Base-by-base conservation (phyloP, 805 yeast genomes). In the Candida dendrica region DNA sequence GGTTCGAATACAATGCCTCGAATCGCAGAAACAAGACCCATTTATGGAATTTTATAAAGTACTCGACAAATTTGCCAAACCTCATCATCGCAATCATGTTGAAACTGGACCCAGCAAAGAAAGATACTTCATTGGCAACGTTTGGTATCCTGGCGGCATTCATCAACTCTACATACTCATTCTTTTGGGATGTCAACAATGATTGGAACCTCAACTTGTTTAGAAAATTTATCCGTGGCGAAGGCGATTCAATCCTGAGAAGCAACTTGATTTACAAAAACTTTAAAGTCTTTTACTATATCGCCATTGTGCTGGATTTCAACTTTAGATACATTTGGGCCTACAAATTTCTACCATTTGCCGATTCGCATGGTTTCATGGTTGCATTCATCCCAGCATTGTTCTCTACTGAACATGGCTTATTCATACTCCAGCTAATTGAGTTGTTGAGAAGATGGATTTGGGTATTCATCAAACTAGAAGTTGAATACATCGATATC, bases 401-500 rank as follows among this genome's bases (percentile, higher is more conserved):
- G 30, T 59, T 56, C 36, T 61, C 63, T 19, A 69, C 75, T 19
- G 84, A 75, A 48, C 60, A 70, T 22, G 90, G 93, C 1, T 72
- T 79, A 43, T 82, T 84, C 47, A 61, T 75, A 10, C 65, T 87
- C 42, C 93, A 90, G 54, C 49, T 77, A 3, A 61, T 90, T 41
- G 98, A 93, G 58, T 68, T 93, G 6, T 50, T 81, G 8, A 72
- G 98, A 63, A 74, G 98, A 56, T 86, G 90, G 79, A 63, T 88
- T 40, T 93, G 99, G 99, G 77, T 89, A 34, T 74, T 86, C 46
- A 67, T 91, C 56, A 82, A 93, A 55, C 64, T 90, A 15, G 98
- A 93, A 50, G 76, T 84, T 26, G 97, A 91, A 56, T 45, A 46
- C 36, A 42, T 49, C 35, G 37, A 53, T 37, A 14, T 44, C 18